A percentile compares a stretch with the other conserved stretches of the same genome.
Evolutionary conservation across 257 asterid genomes (phyloP).

Genomic region (Solanum chmielewskii): DNA sequence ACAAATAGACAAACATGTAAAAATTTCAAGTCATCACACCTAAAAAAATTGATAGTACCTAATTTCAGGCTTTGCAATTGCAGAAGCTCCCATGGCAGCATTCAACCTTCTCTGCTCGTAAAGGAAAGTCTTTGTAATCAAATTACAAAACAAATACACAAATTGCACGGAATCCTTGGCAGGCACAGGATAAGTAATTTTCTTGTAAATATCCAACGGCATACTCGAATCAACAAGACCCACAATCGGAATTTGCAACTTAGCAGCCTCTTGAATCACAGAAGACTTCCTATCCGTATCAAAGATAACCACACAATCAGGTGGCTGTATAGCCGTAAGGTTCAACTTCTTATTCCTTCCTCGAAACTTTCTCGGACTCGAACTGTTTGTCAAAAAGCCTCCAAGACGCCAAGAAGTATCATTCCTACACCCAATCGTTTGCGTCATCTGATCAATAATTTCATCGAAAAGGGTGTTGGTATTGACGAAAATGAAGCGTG

Average conservation of each 20-base stretch:
- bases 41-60: constrained; percentile 15
- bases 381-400: constrained; percentile 80
- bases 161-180: constrained; percentile 85
- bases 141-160: constrained; percentile 87
- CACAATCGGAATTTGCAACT: constrained; percentile 80
- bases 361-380: constrained; percentile 71
- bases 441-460: constrained; percentile 59
- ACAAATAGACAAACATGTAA: not conserved
- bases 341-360: constrained; percentile 81
- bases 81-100: constrained; percentile 19
- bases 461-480: constrained; percentile 77
- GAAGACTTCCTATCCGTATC: constrained; percentile 82
- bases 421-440: constrained; percentile 47
- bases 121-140: constrained; percentile 83
- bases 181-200: constrained; percentile 79
- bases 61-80: constrained; percentile 10
- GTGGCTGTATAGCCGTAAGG: constrained; percentile 50
- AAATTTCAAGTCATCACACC: not conserved
- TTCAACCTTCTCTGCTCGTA: constrained; percentile 47
- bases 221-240: constrained; percentile 86
- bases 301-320: constrained; percentile 81
- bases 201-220: constrained; percentile 73
- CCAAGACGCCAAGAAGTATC: constrained; percentile 93
- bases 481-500: constrained; percentile 78
- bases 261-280: constrained; percentile 69